phyloP scores from a whole-genome alignment of 257 asterid genomes.

The Capsicum chinense region DNA sequence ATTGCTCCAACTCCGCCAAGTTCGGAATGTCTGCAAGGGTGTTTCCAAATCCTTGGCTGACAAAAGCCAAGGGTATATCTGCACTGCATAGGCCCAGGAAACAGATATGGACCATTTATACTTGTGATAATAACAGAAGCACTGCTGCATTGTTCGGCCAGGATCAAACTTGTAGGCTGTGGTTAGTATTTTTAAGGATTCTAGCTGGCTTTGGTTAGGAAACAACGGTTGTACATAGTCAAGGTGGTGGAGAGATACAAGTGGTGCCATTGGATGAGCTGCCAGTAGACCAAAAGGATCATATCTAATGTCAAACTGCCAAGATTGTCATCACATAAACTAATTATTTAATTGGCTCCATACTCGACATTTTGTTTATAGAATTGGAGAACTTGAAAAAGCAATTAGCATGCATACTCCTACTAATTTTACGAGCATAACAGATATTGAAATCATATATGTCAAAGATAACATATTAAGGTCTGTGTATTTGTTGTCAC shows the following conservation, averaged over 20 bases:
- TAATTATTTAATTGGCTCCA: no score
- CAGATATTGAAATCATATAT: background rate
- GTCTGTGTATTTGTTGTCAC: background rate
- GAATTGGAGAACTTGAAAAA: no score
- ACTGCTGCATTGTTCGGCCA: slow-evolving; percentile 65
- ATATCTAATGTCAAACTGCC: slow-evolving; percentile 80
- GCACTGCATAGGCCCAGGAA: slow-evolving; percentile 85
- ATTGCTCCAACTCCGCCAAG: slow-evolving; percentile 63
- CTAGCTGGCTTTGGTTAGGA: slow-evolving; percentile 59
- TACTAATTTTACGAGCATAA: no score
- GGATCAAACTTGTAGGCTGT: slow-evolving; percentile 67
- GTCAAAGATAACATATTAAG: background rate
- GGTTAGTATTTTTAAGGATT: slow-evolving; percentile 56
- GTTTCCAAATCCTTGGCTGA: slow-evolving; percentile 63
- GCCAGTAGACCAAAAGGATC: slow-evolving; percentile 74
- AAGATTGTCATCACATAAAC: slow-evolving; percentile 5
- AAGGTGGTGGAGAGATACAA: slow-evolving; percentile 89
- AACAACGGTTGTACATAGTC: slow-evolving; percentile 63
- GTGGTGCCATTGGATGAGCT: slow-evolving; percentile 86
- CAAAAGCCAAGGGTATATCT: slow-evolving; percentile 58
- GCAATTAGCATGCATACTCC: no score
- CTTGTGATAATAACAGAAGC: slow-evolving; percentile 58
- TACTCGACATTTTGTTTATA: no score
- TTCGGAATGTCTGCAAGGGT: slow-evolving; percentile 74
- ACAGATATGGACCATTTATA: slow-evolving; percentile 78